These are phyloP conservation scores for Hanseniaspora guilliermondii DNA, from an alignment of 805 yeast genomes.

Conservation along the genomic window DNA sequence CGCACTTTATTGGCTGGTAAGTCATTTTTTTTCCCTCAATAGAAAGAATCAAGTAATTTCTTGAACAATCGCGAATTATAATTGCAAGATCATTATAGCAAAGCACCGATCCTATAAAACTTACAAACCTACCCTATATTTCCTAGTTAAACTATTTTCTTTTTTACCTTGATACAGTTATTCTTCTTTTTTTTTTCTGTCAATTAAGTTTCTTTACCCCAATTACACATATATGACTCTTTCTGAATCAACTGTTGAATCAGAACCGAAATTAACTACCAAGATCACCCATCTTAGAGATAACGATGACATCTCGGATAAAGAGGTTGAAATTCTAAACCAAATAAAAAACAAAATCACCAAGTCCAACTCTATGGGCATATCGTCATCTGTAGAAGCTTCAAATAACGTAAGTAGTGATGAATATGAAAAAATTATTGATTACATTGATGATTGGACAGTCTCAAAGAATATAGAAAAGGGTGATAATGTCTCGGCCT, in stretches of 20 bases:
- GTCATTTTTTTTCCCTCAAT: too few relatives aligned
- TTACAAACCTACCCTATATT: too few relatives aligned
- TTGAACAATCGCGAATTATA: too few relatives aligned
- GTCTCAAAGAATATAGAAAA: not conserved
- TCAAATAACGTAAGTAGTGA: not conserved
- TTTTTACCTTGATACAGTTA: not conserved
- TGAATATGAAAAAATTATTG: not conserved
- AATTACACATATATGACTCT: not conserved
- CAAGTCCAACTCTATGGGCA: not conserved
- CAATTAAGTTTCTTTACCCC: not conserved
- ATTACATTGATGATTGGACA: not conserved
- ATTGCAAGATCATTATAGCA: too few relatives aligned
- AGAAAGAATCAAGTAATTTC: too few relatives aligned
- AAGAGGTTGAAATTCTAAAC: not conserved
- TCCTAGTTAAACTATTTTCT: too few relatives aligned
- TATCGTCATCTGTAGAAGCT: not conserved
- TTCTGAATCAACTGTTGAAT: not conserved
- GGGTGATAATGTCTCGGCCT: too few relatives aligned
- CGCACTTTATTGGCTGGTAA: too few relatives aligned
- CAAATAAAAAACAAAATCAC: not conserved
- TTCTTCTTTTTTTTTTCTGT: not conserved
- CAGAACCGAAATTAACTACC: not conserved
- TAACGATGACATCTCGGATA: conserved; percentile 1
- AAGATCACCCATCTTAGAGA: not conserved
- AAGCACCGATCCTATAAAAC: too few relatives aligned